Evolutionary conservation across 2,329 filamentous ascomycete genomes (phyloP).

Genomic region (Dothistroma septosporum): DNA sequence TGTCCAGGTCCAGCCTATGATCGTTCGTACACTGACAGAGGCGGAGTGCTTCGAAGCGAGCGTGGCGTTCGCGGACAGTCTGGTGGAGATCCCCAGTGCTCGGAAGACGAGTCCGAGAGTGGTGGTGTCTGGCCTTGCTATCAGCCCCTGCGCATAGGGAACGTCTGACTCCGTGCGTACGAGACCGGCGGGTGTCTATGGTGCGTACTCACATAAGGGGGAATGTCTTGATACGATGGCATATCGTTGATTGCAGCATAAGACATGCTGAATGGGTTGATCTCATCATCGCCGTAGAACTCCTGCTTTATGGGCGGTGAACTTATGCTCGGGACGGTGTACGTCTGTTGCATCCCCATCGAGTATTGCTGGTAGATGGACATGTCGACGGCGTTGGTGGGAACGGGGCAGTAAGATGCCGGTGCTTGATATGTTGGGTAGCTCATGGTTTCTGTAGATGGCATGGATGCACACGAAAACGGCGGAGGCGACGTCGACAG

Average conservation of each 20-base stretch:
- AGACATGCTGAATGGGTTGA: conserved; percentile 63
- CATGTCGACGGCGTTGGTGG: conserved; percentile 45
- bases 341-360: conserved; percentile 41
- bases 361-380: conserved; percentile 54
- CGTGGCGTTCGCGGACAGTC: conserved; percentile 58
- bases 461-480: conserved; percentile 63
- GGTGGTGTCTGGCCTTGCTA: conserved; percentile 62
- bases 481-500: conserved; percentile 68
- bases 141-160: conserved; percentile 29
- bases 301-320: conserved; percentile 62
- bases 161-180: conserved; percentile 17
- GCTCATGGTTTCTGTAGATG: conserved; percentile 58
- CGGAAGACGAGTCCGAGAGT: conserved; percentile 66
- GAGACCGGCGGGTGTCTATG: conserved; percentile 20
- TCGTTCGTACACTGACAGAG: conserved; percentile 36
- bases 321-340: conserved; percentile 39
- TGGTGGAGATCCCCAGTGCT: conserved; percentile 54
- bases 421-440: conserved; percentile 38
- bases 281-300: conserved; percentile 56
- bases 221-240: conserved; percentile 60
- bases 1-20: neutral
- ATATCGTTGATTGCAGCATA: conserved; percentile 55
- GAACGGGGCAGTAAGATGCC: conserved; percentile 15
- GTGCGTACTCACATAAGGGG: conserved; percentile 62
- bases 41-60: conserved; percentile 68